Evolutionary conservation across 352 stramenopile species (phyloP).

Genomic region (Phytophthora sansomeana): DNA sequence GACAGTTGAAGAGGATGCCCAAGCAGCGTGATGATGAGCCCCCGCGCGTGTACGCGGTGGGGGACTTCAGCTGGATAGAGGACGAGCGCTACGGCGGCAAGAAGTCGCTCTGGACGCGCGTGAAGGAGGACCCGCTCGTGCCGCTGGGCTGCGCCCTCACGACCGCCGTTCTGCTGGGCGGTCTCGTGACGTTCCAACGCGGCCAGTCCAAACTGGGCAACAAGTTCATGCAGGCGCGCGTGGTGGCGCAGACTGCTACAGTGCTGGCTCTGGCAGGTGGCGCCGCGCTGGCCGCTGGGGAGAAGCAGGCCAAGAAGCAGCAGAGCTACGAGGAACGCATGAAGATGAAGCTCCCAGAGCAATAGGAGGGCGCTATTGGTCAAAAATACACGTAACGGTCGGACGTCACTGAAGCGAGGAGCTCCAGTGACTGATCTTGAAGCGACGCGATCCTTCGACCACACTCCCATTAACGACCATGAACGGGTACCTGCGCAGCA

Average conservation of each 20-base stretch:
- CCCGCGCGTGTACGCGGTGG: slow-evolving; percentile 44
- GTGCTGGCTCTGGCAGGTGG: slow-evolving; percentile 70
- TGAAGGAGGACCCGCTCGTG: slow-evolving; percentile 81
- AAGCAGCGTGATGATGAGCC: slow-evolving; percentile 16
- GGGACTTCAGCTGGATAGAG: slow-evolving; percentile 78
- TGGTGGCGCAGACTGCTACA: slow-evolving; percentile 74
- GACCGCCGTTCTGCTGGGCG: slow-evolving; percentile 66
- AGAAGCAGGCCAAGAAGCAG: slow-evolving; percentile 63
- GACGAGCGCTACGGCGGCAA: slow-evolving; percentile 56
- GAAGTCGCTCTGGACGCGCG: slow-evolving; percentile 72
- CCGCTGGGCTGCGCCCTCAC: slow-evolving; percentile 76
- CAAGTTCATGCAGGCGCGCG: slow-evolving; percentile 85
- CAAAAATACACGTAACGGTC: slow-evolving; percentile 4
- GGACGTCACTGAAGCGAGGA: slow-evolving; percentile 10
- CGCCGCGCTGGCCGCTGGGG: slow-evolving; percentile 49
- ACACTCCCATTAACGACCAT: slow-evolving; percentile 33
- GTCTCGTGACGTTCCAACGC: slow-evolving; percentile 73
- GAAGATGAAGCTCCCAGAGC: slow-evolving; percentile 60
- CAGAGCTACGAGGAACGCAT: slow-evolving; percentile 77
- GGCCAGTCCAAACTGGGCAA: slow-evolving; percentile 82
- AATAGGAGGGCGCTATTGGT: neutral
- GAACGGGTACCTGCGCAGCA: slow-evolving; percentile 76
- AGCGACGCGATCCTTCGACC: slow-evolving; percentile 34
- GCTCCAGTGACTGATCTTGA: slow-evolving; percentile 25
- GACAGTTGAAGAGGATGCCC: slow-evolving; percentile 7